Evolutionary conservation across 768 basidiomycete genomes (phyloP), one percentile per base, ranked within the genome.

Genomic region (Mycena olivaceomarginata): DNA sequence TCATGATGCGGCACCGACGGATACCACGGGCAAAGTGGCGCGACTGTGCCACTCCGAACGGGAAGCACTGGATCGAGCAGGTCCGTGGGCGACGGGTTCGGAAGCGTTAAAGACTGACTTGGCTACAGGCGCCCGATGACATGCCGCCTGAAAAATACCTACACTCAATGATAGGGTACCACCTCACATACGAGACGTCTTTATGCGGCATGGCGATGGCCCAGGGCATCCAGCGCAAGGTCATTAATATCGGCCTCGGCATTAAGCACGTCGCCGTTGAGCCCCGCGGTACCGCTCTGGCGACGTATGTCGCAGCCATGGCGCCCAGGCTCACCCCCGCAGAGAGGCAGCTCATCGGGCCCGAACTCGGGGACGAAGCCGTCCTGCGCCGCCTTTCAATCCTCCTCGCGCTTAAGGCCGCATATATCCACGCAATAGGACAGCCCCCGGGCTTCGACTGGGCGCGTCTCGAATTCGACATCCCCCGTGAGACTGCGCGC

Each of bases 191-290:
- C 79, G 92, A 93, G 75, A 91, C 90, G 73, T 94, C 93, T 11
- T 83, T 96, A 11, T 92, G 95, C 70, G 94, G 93, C n/a, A 95
- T 96, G 94, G 92, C 93, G 51, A 95, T 97, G 91, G 94, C 94
- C 1, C 95, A 96, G 80, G 96, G 96, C 4, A 88, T 89, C 12
- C 92, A 93, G 70, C 90, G 92, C 60, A 92, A 94, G 73, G 96
- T 97, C 64, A 88, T 95, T 80, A 95, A 96, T 84, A 93, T 97
- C 80, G 96, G 96, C 2, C 87, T 96, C n/a, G 95, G 94, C 5
- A 90, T 96, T 81, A 93, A 94, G 80, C 92, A 93, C 67, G 87
- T 94, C 65, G 88, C 86, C 48, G 91, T 94, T 11, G 91, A 93
- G 77, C 93, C 94, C 0, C 87, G 89, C 18, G 92, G 91, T 6